Evolutionary conservation across 2,329 filamentous ascomycete species (phyloP), one percentile per base, ranked within the genome.

Genomic region (Sclerotinia spermophila): DNA sequence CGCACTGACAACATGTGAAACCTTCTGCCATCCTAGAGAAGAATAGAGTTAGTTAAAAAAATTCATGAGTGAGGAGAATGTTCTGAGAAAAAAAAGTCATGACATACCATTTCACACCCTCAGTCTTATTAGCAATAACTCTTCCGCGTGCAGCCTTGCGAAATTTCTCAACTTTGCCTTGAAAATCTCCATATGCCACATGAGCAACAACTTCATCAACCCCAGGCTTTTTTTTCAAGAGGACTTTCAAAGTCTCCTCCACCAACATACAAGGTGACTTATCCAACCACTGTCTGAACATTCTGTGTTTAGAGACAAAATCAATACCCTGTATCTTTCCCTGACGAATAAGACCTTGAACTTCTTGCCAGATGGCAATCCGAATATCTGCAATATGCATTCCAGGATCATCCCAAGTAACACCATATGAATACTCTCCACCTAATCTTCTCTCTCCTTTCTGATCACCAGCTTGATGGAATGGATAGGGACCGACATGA

Each of bases 401-500:
- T 8, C 75, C 71, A 42, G 60, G 72, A 59, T 78, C 77, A 53
- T 79, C 75, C 77, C 77, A 79, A 5, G 74, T 74, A 5, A 72
- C 74, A 19, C 76, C 77, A 69, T 76, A 78, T 2, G 68, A 55
- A 1, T 75, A 74, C 21, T 61, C 55, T 24, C 60, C 66, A 6
- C 60, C 67, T 10, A 65, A 35, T 61, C 51, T 60, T 10, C 35
- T 35, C 7, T 68, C 38, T 10, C 59, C 55, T n/a, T 51, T 51
- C 7, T 60, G 45, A 2, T 76, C 73, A 2, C 77, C 76, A 5
- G 68, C 19, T 42, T 64, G 67, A 42, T 69, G n/a, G 4, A 45
- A 44, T 15, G 35, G 27, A 5, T 53, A 11, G 0, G 67, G 58
- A 21, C 67, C 67, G 6, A 40, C 35, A 55, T 78, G 76, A 53